phyloP scores from a whole-genome alignment of 768 basidiomycete genomes.

The Podaxis sp. region DNA sequence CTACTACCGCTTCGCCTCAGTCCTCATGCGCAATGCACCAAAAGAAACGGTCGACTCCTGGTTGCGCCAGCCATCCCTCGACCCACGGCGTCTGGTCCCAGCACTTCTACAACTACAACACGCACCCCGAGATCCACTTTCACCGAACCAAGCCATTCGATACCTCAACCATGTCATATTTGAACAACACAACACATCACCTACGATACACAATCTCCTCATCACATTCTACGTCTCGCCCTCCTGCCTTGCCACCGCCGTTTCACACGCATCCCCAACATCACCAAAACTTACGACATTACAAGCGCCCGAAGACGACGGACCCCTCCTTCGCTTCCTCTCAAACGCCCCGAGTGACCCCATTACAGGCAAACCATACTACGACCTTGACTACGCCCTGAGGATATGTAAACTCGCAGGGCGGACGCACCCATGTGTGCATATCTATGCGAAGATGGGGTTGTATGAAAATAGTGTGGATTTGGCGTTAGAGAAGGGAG shows the following conservation, averaged over 20 bases:
- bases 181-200: slow-evolving; percentile 73
- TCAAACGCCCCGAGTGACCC: slow-evolving; percentile 80
- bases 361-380: slow-evolving; percentile 83
- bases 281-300: slow-evolving; percentile 47
- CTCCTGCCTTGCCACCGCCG: slow-evolving; percentile 58
- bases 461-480: slow-evolving; percentile 96
- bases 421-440: slow-evolving; percentile 86
- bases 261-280: slow-evolving; percentile 67
- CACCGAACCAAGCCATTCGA: slow-evolving; percentile 84
- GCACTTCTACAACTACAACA: slow-evolving; percentile 83
- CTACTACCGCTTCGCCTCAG: slow-evolving; percentile 91
- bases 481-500: slow-evolving; percentile 90
- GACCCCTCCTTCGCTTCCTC: slow-evolving; percentile 79
- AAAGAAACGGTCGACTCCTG: slow-evolving; percentile 92
- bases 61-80: slow-evolving; percentile 78
- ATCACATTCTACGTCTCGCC: slow-evolving; percentile 77
- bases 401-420: slow-evolving; percentile 85
- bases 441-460: slow-evolving; percentile 97
- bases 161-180: slow-evolving; percentile 88
- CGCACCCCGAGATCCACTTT: slow-evolving; percentile 65
- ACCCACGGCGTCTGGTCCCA: slow-evolving; percentile 85
- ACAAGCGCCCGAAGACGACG: slow-evolving; percentile 57
- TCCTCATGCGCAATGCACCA: slow-evolving; percentile 82
- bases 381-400: slow-evolving; percentile 95
- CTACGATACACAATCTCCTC: slow-evolving; percentile 92